A percentile compares a stretch with the other conserved stretches of the same genome.
Evolutionary conservation across 2,329 filamentous ascomycete genomes (phyloP).

Genomic region (Ceratocystis cacaofunesta): DNA sequence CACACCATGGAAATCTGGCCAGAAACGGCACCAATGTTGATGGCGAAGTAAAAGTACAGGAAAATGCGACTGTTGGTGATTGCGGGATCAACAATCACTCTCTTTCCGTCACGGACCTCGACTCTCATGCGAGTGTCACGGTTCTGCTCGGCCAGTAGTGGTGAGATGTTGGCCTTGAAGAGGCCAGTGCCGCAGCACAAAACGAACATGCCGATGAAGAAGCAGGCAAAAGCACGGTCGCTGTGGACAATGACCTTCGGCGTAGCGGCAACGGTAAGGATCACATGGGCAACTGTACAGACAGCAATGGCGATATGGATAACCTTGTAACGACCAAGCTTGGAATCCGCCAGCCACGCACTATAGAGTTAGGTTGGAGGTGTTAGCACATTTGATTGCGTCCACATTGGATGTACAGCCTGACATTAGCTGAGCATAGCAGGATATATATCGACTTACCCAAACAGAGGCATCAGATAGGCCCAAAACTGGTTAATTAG

Average conservation of each 20-base stretch:
- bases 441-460: constrained; percentile 25
- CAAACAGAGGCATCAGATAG: constrained; percentile 43
- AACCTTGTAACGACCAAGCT: constrained; percentile 57
- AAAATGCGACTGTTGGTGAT: constrained; percentile 55
- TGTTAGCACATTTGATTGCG: background rate
- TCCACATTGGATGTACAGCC: background rate
- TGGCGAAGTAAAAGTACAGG: constrained; percentile 43
- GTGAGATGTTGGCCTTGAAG: constrained; percentile 69
- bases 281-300: constrained; percentile 49
- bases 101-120: constrained; percentile 42
- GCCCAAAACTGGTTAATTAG: constrained; percentile 48
- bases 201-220: constrained; percentile 48
- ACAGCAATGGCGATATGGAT: constrained; percentile 53
- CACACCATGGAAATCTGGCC: constrained; percentile 55
- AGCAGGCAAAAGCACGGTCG: constrained; percentile 45
- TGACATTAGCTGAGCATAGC: background rate
- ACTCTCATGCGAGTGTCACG: constrained; percentile 42
- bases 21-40: constrained; percentile 50
- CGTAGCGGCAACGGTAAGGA: constrained; percentile 50
- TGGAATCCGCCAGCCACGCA: constrained; percentile 50
- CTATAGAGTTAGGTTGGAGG: constrained; percentile 20
- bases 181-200: constrained; percentile 55
- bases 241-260: constrained; percentile 45
- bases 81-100: constrained; percentile 55
- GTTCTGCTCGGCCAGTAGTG: constrained; percentile 57